Evolutionary conservation across 2,329 filamentous ascomycete genomes (phyloP), one percentile per base, ranked within the genome.

Genomic region (Aspergillus chevalieri): DNA sequence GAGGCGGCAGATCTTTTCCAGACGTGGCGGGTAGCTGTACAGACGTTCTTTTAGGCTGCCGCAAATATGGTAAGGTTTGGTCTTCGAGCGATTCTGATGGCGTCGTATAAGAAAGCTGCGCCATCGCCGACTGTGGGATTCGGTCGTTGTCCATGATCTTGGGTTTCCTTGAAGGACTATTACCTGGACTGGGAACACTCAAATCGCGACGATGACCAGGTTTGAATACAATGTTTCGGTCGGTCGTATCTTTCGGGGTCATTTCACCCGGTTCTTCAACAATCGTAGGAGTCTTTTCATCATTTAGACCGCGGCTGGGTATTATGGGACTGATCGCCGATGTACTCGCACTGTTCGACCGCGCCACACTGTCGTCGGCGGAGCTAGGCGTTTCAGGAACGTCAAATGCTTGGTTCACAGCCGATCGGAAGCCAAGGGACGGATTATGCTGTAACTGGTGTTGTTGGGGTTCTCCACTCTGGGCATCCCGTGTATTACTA

Each of bases 341-440:
- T 7, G 83, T 85, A 53, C 81, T 83, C 52, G 78, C 78, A 50
- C 82, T 85, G 56, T 84, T 79, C 47, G 79, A 83, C 52, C 83
- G 72, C 33, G 68, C 73, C n/a, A 82, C 67, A 38, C 70, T 76
- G 47, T 71, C 73, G n/a, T 78, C 77, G 8, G 75, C 71, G 3
- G 80, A 79, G 39, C 76, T 70, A 5, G 74, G 73, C 34, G 80
- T 79, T 52, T 82, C 76, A 22, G 68, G 72, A 43, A 76, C 73
- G 59, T 85, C 82, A 59, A 86, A 86, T 14, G 83, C 83, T 61
- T 84, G 79, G 57, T 85, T 74, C 3, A 86, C 83, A 12, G 81
- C 78, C 1, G 81, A 79, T 33, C 69, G 70, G 59, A 81, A 82
- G n/a, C 80, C 79, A 15, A 75, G 54, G 2, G 79, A 81, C 3